Evolutionary conservation across 2,329 filamentous ascomycete species (phyloP), one percentile per base, ranked within the genome.

Genomic region (Aspergillus aculeatinus): DNA sequence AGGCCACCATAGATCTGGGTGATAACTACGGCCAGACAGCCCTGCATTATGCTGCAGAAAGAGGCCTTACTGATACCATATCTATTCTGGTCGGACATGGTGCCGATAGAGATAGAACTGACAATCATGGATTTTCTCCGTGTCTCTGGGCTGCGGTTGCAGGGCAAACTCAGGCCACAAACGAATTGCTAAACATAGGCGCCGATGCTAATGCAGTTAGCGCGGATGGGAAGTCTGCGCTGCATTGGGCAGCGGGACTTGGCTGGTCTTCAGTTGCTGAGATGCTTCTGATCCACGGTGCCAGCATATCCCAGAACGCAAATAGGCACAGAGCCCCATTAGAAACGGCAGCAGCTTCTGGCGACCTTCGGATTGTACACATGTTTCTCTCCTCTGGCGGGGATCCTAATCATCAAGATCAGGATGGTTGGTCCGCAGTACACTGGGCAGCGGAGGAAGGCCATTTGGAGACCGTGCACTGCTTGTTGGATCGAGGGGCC

Each of bases 11-110:
- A 27, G 56, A 63, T 58, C 35, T 55, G 4, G 51, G 58, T 47
- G 66, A 67, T 49, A 49, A 65, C 52, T 48, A 65, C 59, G 63
- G 65, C 58, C 59, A 64, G 60, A 68, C 65, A 55, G 51, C 65
- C 47, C 58, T 68, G 61, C 67, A 68, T 67, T 68, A 68, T 61
- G 67, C 67, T 60, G 65, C 60, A 35, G 60, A 65, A 51, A 65
- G 55, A 57, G 64, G 60, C 60, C 61, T 65, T 58, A 60, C 48
- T 48, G 61, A 65, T 29, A 23, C 48, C 57, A 64, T 64, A 44
- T 47, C 62, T 48, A 23, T 65, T 47, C 59, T 68, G 59, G 35
- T 67, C 35, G 50, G 60, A 21, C 63, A 62, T 57, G 61, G 64
- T 55, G 65, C 51, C n/a, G 59, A 64, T 58, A 25, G 58, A 58